Percentiles rank a stretch among this genome's conserved stretches.
Evolutionary conservation across 495 filamentous ascomycete genomes (phyloP).

Genomic region (Penicillium paxilli): DNA sequence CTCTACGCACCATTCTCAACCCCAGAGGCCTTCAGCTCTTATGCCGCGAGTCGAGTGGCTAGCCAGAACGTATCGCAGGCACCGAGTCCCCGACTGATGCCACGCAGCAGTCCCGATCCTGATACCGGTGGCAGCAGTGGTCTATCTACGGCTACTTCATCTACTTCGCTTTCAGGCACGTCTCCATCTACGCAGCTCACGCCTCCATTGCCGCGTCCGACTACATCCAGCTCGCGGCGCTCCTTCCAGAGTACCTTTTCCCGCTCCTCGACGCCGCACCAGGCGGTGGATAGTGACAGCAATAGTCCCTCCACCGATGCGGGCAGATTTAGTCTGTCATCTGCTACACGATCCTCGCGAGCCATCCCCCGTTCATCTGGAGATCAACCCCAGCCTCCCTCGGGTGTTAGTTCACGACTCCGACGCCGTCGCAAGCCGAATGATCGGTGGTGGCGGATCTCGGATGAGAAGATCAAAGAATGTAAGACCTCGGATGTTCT

Average conservation of each 20-base stretch:
- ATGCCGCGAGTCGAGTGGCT: conserved; percentile 59
- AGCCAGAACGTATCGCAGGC: conserved; percentile 49
- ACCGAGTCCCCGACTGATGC: conserved; percentile 41
- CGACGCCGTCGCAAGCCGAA: conserved; percentile 60
- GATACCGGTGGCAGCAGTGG: conserved; percentile 27
- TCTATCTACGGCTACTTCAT: conserved; percentile 40
- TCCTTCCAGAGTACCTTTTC: conserved; percentile 40
- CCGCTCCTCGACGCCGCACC: conserved; percentile 30
- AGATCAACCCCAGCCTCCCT: conserved; percentile 17
- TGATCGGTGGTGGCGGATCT: conserved; percentile 95
- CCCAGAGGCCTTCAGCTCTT: conserved; percentile 69
- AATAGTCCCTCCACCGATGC: conserved; percentile 29
- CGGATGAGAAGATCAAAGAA: conserved; percentile 95
- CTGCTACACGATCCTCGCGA: conserved; percentile 26
- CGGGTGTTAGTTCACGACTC: conserved; percentile 30
- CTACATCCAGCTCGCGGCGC: conserved; percentile 37
- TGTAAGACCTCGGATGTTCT: conserved; percentile 88
- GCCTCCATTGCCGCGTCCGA: conserved; percentile 37
- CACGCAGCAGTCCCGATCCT: conserved; percentile 25
- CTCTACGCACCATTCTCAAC: conserved; percentile 76
- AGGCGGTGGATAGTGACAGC: conserved; percentile 22
- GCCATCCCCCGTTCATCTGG: conserved; percentile 25
- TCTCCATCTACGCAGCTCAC: conserved; percentile 28
- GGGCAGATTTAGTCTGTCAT: conserved; percentile 29
- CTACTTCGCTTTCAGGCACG: conserved; percentile 40